Evolutionary conservation across 1,139 yeast species (phyloP), one percentile per base, ranked within the genome.

Genomic region (Saccharomycopsis hybrid): DNA sequence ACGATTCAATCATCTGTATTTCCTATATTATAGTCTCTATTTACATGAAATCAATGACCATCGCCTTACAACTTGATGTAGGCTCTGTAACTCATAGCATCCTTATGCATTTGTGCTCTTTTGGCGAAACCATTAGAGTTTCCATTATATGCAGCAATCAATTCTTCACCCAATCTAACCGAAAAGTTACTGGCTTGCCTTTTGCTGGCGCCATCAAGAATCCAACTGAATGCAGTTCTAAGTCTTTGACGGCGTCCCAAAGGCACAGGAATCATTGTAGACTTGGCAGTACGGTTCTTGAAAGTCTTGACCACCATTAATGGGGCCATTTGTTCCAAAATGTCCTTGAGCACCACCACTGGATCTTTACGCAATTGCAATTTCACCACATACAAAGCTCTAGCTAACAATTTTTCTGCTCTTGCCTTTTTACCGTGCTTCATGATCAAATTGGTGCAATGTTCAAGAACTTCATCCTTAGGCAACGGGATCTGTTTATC

Each of bases 81-180:
- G 54, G 92, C 82, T 80, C 94, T 82, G 64, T 82, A 85, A 48
- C 84, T 77, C 65, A 88, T 82, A 48, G 97, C 96, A 54, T 78
- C 71, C 70, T 83, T 87, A 68, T 90, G 97, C 76, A 86, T 80
- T 62, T 79, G 82, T 44, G 80, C 78, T 68, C 82, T 82, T 72
- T 85, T 89, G 55, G 87, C 97, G 65, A 80, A 85, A 30, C 95
- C 92, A 42, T 90, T 74, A 44, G 94, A 80, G 63, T 80, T 80
- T 49, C 96, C 96, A 60, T 78, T 81, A 59, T 74, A 74, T 32
- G 94, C 94, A 50, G 85, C 72, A 43, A 88, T 66, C 54, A 92
- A 77, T 66, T 92, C 97, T 68, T 92, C 97, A 35, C 92, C 92
- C 54, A 92, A 74, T 62, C 97, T 78, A 33, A 92, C 97, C 1